Percentiles rank a stretch among this genome's conserved stretches.
Evolutionary conservation across 495 filamentous ascomycete species (phyloP).

Genomic region (Neurospora pannonica): DNA sequence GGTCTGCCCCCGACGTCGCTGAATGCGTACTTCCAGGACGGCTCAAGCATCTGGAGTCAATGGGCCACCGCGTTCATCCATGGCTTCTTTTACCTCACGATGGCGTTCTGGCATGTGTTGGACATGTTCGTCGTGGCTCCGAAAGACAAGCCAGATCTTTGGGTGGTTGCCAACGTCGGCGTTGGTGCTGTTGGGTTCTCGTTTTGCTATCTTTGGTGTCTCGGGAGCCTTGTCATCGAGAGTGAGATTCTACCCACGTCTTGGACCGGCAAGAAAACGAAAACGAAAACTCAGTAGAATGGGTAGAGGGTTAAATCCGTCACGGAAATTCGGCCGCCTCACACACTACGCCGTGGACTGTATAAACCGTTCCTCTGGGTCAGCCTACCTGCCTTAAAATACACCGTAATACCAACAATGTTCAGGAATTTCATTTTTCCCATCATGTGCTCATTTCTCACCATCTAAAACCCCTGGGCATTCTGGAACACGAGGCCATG

Average conservation of each 20-base stretch:
- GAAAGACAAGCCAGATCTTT: slow-evolving; percentile 74
- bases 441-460: neutral
- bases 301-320: neutral
- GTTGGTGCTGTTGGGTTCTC: slow-evolving; percentile 78
- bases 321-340: neutral
- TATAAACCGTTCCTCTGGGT: neutral
- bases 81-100: slow-evolving; percentile 59
- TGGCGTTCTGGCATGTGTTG: slow-evolving; percentile 69
- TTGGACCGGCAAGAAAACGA: slow-evolving; percentile 16
- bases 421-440: neutral
- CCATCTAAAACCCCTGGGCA: neutral
- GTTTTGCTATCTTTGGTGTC: slow-evolving; percentile 83
- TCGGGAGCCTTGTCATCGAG: slow-evolving; percentile 59
- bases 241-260: slow-evolving; percentile 33
- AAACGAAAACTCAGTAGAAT: slow-evolving; percentile 30
- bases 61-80: slow-evolving; percentile 60
- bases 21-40: slow-evolving; percentile 49
- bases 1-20: slow-evolving; percentile 73
- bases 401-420: neutral
- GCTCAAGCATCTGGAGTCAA: slow-evolving; percentile 34
- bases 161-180: slow-evolving; percentile 82
- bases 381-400: neutral
- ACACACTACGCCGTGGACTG: neutral
- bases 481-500: neutral
- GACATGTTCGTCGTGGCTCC: slow-evolving; percentile 62